Percentiles rank a stretch among this genome's conserved stretches.
phyloP scores from a whole-genome alignment of 225 moss, liverwort and hornwort genomes.

The Takakia lepidozioides region DNA sequence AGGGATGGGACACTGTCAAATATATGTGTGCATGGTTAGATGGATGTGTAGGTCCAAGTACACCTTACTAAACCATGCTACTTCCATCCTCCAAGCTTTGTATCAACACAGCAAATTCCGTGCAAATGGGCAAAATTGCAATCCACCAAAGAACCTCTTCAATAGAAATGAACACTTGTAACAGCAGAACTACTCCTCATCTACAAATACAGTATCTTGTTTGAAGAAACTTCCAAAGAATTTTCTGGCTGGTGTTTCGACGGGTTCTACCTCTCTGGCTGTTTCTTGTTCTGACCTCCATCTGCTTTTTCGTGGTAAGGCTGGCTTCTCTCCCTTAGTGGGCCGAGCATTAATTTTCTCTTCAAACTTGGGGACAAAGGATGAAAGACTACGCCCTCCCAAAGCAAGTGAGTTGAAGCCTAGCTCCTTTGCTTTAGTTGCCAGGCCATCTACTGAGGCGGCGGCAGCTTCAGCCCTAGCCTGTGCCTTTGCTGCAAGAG shows the following conservation, averaged over 20 bases:
- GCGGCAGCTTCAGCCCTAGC: constrained; percentile 74
- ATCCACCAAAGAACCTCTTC: no score
- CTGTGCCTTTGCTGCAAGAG: constrained; percentile 70
- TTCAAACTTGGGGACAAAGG: constrained; percentile 25
- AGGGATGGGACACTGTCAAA: no score
- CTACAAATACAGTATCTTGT: constrained; percentile 44
- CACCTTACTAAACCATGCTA: no score
- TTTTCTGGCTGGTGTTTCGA: constrained; percentile 12
- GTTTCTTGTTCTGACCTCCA: constrained; percentile 14
- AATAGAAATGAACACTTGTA: not conserved
- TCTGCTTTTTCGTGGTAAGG: constrained; percentile 12
- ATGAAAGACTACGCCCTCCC: constrained; percentile 17
- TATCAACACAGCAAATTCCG: no score
- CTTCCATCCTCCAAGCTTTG: no score
- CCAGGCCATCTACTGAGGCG: constrained; percentile 69
- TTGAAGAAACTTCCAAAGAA: constrained; percentile 39
- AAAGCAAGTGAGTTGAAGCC: constrained; percentile 31
- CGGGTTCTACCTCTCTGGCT: constrained; percentile 16
- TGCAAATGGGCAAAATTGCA: no score
- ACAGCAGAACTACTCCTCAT: constrained; percentile 27
- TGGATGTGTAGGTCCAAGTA: no score
- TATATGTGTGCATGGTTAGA: no score
- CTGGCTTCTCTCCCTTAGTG: constrained; percentile 16
- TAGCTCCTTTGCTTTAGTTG: constrained; percentile 71
- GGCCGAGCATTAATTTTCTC: constrained; percentile 1